Evolutionary conservation across 108 stramenopile species (phyloP).

Genomic region (Asterionellopsis glacialis): DNA sequence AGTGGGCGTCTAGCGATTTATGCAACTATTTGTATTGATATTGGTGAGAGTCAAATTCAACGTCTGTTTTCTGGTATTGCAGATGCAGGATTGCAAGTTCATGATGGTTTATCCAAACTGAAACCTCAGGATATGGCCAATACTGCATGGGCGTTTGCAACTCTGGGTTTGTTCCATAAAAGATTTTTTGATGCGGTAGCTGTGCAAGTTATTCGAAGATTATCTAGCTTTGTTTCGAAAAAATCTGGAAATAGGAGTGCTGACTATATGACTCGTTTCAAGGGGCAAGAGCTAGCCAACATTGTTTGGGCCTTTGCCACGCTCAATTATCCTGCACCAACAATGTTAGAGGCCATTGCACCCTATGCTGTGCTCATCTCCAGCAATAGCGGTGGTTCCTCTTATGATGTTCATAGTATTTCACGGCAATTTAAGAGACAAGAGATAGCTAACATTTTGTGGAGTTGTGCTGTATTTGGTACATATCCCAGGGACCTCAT

Average conservation of each 20-base stretch:
- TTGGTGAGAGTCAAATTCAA: slow-evolving; percentile 62
- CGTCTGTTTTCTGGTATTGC: slow-evolving; percentile 51
- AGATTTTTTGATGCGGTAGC: slow-evolving; percentile 46
- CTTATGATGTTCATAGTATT: slow-evolving; percentile 32
- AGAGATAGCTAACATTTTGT: slow-evolving; percentile 73
- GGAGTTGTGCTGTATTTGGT: slow-evolving; percentile 59
- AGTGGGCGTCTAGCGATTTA: slow-evolving; percentile 70
- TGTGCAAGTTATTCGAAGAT: slow-evolving; percentile 23
- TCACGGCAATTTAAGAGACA: slow-evolving; percentile 57
- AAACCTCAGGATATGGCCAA: slow-evolving; percentile 71
- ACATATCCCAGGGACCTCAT: slow-evolving; percentile 54
- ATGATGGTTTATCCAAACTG: slow-evolving; percentile 39
- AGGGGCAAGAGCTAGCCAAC: slow-evolving; percentile 74
- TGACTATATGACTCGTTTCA: neutral
- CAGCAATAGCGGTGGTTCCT: slow-evolving; percentile 13
- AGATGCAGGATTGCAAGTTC: slow-evolving; percentile 31
- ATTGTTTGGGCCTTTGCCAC: slow-evolving; percentile 76
- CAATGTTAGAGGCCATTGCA: slow-evolving; percentile 38
- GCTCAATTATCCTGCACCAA: slow-evolving; percentile 40
- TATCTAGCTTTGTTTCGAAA: no score
- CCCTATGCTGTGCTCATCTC: slow-evolving; percentile 33
- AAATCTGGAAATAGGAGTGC: no score
- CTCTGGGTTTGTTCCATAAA: slow-evolving; percentile 59
- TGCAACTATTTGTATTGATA: slow-evolving; percentile 60
- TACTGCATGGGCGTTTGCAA: slow-evolving; percentile 69